phyloP scores from a whole-genome alignment of 306 rosid genomes.

The Crotalaria pallida region DNA sequence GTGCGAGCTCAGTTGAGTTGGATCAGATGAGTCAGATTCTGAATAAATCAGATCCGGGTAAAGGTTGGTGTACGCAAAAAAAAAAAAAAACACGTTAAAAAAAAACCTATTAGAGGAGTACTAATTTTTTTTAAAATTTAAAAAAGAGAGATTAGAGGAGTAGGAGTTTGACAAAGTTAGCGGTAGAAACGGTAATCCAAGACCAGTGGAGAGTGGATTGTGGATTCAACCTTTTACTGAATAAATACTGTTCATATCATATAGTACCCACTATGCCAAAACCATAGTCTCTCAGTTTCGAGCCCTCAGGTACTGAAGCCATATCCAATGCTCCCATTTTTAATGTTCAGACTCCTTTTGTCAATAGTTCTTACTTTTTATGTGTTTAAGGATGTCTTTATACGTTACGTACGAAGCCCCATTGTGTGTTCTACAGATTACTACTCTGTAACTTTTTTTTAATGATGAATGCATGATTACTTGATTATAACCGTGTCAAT shows the following conservation, averaged over 20 bases:
- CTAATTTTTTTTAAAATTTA: too few species aligned
- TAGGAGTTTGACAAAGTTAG: background rate
- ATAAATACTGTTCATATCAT: background rate
- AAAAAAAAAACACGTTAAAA: too few species aligned
- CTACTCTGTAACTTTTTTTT: background rate
- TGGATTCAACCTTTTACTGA: background rate
- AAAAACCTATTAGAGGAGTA: too few species aligned
- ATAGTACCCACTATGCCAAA: background rate
- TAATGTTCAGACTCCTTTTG: background rate
- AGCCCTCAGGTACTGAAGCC: background rate
- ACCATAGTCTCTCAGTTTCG: background rate
- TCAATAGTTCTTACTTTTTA: background rate
- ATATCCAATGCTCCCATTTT: background rate
- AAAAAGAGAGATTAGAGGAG: background rate
- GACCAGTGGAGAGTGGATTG: background rate
- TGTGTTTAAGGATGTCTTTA: background rate
- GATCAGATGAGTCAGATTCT: too few species aligned
- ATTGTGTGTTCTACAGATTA: background rate
- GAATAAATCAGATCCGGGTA: too few species aligned
- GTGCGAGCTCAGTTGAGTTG: too few species aligned
- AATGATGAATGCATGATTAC: background rate
- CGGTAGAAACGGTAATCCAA: slow-evolving; percentile 6
- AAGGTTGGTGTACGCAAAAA: too few species aligned
- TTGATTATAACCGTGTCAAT: background rate
- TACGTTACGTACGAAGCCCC: background rate